Conservation (phyloP, 2,329 filamentous ascomycete genomes). For the Cordyceps sp. region DNA sequence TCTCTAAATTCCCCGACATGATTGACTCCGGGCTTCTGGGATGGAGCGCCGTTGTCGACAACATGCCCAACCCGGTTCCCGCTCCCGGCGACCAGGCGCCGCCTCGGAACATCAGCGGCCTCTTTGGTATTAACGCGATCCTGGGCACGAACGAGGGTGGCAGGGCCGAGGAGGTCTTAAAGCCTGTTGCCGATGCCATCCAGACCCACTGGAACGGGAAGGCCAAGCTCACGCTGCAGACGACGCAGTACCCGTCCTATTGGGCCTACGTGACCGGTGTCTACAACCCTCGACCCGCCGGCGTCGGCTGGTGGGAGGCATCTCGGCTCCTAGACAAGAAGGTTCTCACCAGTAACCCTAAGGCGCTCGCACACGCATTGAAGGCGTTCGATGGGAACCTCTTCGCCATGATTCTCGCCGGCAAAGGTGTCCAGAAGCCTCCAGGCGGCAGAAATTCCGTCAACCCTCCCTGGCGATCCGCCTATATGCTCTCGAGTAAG, state of each 20-base stretch:
- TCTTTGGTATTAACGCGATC: background rate
- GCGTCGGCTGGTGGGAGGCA: background rate
- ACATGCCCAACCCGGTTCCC: background rate
- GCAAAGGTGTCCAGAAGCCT: background rate
- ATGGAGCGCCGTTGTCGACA: background rate
- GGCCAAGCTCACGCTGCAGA: background rate
- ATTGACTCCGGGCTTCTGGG: background rate
- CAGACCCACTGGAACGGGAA: background rate
- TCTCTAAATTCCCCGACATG: background rate
- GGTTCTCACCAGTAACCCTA: background rate
- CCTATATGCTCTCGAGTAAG: background rate
- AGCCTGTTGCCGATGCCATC: background rate
- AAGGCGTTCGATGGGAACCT: background rate
- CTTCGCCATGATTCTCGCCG: background rate
- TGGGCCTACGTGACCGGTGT: background rate
- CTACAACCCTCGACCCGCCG: background rate
- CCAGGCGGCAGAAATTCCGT: background rate
- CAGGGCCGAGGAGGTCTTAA: background rate
- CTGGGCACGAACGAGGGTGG: background rate
- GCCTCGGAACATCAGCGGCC: background rate
- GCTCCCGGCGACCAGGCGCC: background rate
- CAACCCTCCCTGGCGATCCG: background rate
- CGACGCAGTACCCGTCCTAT: background rate
- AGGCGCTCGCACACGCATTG: background rate
- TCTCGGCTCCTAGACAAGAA: background rate